phyloP scores from a whole-genome alignment of 257 asterid genomes.

The Penstemon eatonii region DNA sequence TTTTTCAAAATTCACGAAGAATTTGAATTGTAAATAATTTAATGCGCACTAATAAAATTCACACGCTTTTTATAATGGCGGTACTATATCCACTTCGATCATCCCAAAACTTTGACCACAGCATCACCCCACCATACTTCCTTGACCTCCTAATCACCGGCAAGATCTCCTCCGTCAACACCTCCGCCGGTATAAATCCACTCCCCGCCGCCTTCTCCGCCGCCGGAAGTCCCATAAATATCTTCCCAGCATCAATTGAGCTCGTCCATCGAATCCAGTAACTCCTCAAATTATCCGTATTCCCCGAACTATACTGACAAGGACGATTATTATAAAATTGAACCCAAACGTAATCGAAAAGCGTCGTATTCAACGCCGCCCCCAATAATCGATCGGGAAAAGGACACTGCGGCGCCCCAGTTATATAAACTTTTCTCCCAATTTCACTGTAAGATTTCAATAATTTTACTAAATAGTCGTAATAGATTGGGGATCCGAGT shows the following conservation, averaged over 20 bases:
- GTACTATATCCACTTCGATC: slow-evolving; percentile 55
- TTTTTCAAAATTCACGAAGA: background rate
- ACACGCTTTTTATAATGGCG: slow-evolving; percentile 37
- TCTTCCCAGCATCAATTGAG: slow-evolving; percentile 38
- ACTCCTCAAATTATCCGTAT: slow-evolving; percentile 28
- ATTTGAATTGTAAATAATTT: no score
- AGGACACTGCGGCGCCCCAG: slow-evolving; percentile 82
- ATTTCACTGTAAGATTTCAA: slow-evolving; percentile 33
- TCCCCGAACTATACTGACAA: slow-evolving; percentile 51
- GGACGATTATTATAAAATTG: slow-evolving; percentile 73
- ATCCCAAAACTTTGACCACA: slow-evolving; percentile 71
- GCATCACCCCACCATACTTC: slow-evolving; percentile 78
- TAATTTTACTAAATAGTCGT: slow-evolving; percentile 46
- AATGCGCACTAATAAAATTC: slow-evolving; percentile 4
- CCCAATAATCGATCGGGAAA: slow-evolving; percentile 58
- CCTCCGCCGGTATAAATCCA: slow-evolving; percentile 59
- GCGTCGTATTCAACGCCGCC: slow-evolving; percentile 46
- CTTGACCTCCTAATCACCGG: slow-evolving; percentile 50
- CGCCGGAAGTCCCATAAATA: slow-evolving; percentile 65
- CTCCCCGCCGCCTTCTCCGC: slow-evolving; percentile 63
- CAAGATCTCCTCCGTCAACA: slow-evolving; percentile 41
- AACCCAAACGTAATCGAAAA: slow-evolving; percentile 69
- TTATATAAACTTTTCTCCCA: slow-evolving; percentile 40
- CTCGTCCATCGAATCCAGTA: slow-evolving; percentile 56
- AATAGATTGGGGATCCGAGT: slow-evolving; percentile 47